Percentiles rank a stretch among this genome's conserved stretches.
phyloP scores from a whole-genome alignment of 352 stramenopile species.

The Globisporangium rhizosaccharum region DNA sequence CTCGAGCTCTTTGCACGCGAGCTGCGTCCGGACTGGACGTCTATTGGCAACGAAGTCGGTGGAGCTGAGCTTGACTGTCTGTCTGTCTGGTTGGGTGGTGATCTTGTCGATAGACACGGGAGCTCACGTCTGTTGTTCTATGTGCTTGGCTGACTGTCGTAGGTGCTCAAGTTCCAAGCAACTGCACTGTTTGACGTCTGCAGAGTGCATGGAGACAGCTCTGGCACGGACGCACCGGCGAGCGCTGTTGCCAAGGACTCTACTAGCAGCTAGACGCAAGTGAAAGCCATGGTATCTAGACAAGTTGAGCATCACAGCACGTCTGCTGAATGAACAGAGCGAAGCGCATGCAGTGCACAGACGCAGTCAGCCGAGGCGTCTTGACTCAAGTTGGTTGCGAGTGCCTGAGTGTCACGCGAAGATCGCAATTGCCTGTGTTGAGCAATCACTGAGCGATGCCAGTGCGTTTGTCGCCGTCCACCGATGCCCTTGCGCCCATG shows the following conservation, averaged over 20 bases:
- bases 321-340: too few species aligned
- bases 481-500: too few species aligned
- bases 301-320: background rate
- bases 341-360: too few species aligned
- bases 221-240: too few species aligned
- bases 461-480: too few species aligned
- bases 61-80: too few species aligned
- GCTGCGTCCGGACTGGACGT: slow-evolving; percentile 52
- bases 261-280: background rate
- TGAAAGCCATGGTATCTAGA: background rate
- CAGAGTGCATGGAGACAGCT: background rate
- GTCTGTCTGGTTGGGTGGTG: background rate
- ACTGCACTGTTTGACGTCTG: slow-evolving; percentile 12
- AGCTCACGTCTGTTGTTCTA: background rate
- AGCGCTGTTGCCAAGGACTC: background rate
- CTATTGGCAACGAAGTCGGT: slow-evolving; percentile 52
- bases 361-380: too few species aligned
- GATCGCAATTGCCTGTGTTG: too few species aligned
- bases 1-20: slow-evolving; percentile 68
- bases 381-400: too few species aligned
- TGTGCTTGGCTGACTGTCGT: slow-evolving; percentile 1
- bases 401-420: too few species aligned
- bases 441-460: too few species aligned
- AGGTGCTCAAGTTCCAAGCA: slow-evolving; percentile 58
- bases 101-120: too few species aligned